These are phyloP conservation scores for Echinosphaeria canescens DNA, from an alignment of 2,329 filamentous ascomycete genomes.

Conservation along the genomic window DNA sequence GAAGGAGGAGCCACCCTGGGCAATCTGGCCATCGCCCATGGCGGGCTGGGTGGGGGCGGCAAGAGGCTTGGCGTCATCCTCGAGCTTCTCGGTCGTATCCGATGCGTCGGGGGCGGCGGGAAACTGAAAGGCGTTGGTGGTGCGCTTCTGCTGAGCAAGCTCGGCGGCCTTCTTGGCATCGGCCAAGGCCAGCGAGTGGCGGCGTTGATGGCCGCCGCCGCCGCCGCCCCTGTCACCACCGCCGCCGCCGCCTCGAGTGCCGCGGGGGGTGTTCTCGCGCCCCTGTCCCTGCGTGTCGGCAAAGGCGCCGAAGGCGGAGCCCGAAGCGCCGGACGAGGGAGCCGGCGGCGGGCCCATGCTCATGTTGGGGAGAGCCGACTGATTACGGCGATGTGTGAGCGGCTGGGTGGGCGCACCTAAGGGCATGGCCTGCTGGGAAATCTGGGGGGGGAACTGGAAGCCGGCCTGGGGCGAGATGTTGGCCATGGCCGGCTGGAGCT, in stretches of 20 bases:
- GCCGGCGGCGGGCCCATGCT: constrained; percentile 75
- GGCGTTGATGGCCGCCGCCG: constrained; percentile 66
- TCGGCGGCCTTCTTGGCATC: constrained; percentile 98
- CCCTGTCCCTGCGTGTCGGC: constrained; percentile 35
- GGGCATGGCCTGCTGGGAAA: constrained; percentile 49
- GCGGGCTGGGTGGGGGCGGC: constrained; percentile 10
- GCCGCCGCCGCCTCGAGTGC: constrained; percentile 39
- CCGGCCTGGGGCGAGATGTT: constrained; percentile 59
- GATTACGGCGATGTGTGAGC: constrained; percentile 85
- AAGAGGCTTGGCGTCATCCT: constrained; percentile 22
- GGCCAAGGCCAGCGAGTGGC: constrained; percentile 83
- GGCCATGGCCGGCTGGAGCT: constrained; percentile 58
- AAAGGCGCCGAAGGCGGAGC: constrained; percentile 59
- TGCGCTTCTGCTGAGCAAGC: constrained; percentile 88
- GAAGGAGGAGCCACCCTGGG: constrained; percentile 17
- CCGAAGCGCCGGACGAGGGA: constrained; percentile 77
- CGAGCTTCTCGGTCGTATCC: constrained; percentile 33
- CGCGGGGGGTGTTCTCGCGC: too few species aligned
- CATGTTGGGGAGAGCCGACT: constrained; percentile 88
- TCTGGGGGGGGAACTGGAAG: constrained; percentile 76
- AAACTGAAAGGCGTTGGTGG: constrained; percentile 87
- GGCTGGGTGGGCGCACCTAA: constrained; percentile 63
- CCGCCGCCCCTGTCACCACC: constrained; percentile 56
- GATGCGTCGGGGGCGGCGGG: constrained; percentile 53
- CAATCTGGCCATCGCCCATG: constrained; percentile 15